Conservation (phyloP, 208 protist genomes). For the Acanthamoeba polyphaga region DNA sequence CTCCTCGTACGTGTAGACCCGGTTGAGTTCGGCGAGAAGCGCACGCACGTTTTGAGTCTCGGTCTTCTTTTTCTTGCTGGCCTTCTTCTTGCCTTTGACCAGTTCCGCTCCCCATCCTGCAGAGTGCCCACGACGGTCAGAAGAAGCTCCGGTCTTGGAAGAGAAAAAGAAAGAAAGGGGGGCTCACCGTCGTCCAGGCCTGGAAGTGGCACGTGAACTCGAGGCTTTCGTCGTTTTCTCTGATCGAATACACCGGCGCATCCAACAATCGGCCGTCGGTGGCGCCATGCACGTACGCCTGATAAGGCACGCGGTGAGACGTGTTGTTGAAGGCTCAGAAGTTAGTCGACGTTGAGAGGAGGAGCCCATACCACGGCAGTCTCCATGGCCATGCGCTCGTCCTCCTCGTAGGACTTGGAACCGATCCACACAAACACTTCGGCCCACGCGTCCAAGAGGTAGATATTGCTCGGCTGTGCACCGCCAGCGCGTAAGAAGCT, state of each 20-base stretch:
- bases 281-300: constrained; percentile 53
- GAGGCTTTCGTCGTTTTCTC: constrained; percentile 26
- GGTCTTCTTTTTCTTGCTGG: constrained; percentile 37
- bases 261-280: constrained; percentile 63
- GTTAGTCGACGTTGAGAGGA: no score
- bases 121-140: not conserved
- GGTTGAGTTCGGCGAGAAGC: constrained; percentile 22
- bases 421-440: constrained; percentile 83
- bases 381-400: constrained; percentile 78
- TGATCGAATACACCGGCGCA: constrained; percentile 54
- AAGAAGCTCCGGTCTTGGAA: not conserved
- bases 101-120: constrained; percentile 35
- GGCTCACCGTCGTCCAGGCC: constrained; percentile 52
- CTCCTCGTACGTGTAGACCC: constrained; percentile 53
- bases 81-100: constrained; percentile 15
- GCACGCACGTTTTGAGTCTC: constrained; percentile 54
- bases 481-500: not conserved
- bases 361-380: constrained; percentile 57
- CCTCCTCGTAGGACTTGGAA: constrained; percentile 68
- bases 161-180: not conserved
- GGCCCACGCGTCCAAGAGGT: constrained; percentile 75
- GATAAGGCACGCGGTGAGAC: not conserved
- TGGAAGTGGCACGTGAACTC: constrained; percentile 76
- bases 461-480: constrained; percentile 76
- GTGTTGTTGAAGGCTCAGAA: no score